Evolutionary conservation across 1,139 yeast species (phyloP), one percentile per base, ranked within the genome.

Genomic region (Taphrina wiesneri): DNA sequence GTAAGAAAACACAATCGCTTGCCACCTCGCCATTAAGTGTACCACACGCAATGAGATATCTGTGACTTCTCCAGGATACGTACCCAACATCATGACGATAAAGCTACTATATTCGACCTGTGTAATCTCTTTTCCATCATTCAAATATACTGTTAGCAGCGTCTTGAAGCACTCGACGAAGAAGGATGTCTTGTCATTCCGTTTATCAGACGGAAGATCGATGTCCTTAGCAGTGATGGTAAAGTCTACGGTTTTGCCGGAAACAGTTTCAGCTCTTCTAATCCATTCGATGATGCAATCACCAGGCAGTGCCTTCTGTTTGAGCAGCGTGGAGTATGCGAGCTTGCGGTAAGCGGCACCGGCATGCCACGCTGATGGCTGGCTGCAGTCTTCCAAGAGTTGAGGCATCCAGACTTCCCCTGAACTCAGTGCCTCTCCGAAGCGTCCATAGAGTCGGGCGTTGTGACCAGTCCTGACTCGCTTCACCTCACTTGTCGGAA

Each of bases 351-450:
- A 41, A 3, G 7, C 11, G 9, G 15, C 21, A 13, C 59, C 59
- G 11, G 41, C 32, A 11, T 54, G n/a, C 59, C 59, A 54, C 49
- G 59, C 46, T 6, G 59, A 36, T 5, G 49, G 5, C 21, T 54
- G 59, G 11, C 7, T 25, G 36, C 23, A 25, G 25, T 54, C 49
- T 26, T 54, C 59, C 28, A 54, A 21, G n/a, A 54, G 36, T 25
- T 54, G 59, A 11, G 59, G 59, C 34, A 54, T 23, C 59, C 59
- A 54, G 11, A 54, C n/a, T 23, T 36, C 49, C 4, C 34, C 36
- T 7, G 32, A 6, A 1, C 4, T 9, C 21, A 54, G 15, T 6
- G 17, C 34, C 26, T 54, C 59, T 15, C 6, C 49, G 34, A 54
- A 15, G 19, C 59, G 46, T 11, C 59, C 59, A 21, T 32, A 52